These are phyloP conservation scores for Coemansia sp. DNA, from an alignment of 192 early-diverging fungal genomes.

Conservation along the genomic window DNA sequence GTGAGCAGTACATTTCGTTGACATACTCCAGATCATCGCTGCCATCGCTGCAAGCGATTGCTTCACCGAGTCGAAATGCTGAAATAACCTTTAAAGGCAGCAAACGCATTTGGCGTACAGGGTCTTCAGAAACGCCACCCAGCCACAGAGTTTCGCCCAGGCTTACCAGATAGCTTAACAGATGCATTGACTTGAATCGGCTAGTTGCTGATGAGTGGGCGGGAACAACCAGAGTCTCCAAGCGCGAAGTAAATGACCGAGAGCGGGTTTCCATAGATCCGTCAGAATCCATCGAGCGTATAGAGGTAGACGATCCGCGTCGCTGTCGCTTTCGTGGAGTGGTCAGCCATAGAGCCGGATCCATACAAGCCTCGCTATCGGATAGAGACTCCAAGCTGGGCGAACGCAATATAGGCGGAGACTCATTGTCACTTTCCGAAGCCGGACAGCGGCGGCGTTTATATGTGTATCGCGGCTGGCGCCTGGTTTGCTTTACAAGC, in stretches of 20 bases:
- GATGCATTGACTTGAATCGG: slow-evolving; percentile 27
- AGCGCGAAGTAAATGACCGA: slow-evolving; percentile 33
- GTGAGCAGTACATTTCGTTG: slow-evolving; percentile 33
- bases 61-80: slow-evolving; percentile 40
- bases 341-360: slow-evolving; percentile 48
- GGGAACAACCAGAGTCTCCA: slow-evolving; percentile 35
- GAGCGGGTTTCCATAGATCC: slow-evolving; percentile 12
- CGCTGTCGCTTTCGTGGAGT: slow-evolving; percentile 44
- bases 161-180: slow-evolving; percentile 32
- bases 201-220: slow-evolving; percentile 8
- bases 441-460: slow-evolving; percentile 20
- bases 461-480: slow-evolving; percentile 45
- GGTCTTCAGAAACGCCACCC: slow-evolving; percentile 11
- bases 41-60: slow-evolving; percentile 23
- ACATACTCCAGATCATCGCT: slow-evolving; percentile 38
- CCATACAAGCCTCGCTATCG: slow-evolving; percentile 22
- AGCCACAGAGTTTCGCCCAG: slow-evolving; percentile 49
- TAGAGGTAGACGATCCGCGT: slow-evolving; percentile 4
- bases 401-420: slow-evolving; percentile 7
- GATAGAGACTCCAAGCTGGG: slow-evolving; percentile 34
- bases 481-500: slow-evolving; percentile 6
- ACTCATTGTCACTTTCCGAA: slow-evolving; percentile 16
- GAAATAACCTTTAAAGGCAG: slow-evolving; percentile 29
- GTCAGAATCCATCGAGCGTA: not conserved
- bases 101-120: slow-evolving; percentile 2